Evolutionary conservation across 176 grass and related monocot species (phyloP).

Genomic region (Oryza punctata): DNA sequence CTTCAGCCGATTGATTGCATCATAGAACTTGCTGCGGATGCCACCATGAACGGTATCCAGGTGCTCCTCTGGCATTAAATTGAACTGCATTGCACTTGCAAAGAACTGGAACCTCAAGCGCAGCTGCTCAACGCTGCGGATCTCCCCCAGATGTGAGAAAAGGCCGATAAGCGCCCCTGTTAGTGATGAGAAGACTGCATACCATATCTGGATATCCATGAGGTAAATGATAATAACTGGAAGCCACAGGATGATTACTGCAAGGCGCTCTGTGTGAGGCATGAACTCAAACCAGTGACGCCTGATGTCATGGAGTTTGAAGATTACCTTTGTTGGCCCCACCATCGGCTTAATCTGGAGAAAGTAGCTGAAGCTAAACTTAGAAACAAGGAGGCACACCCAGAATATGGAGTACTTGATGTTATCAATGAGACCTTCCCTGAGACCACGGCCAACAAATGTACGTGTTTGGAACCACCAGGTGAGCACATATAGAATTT

Average conservation of each 20-base stretch:
- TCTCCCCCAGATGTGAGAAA: constrained; percentile 94
- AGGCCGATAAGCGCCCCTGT: constrained; percentile 75
- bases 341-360: constrained; percentile 95
- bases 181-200: constrained; percentile 85
- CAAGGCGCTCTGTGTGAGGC: constrained; percentile 73
- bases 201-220: constrained; percentile 99
- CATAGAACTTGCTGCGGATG: constrained; percentile 59
- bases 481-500: constrained; percentile 75
- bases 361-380: constrained; percentile 91
- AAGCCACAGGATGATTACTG: constrained; percentile 73
- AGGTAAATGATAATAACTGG: constrained; percentile 92
- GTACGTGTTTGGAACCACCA: constrained; percentile 97
- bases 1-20: constrained; percentile 80
- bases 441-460: constrained; percentile 86
- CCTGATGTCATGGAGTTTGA: constrained; percentile 46
- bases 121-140: constrained; percentile 84
- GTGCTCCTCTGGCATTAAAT: constrained; percentile 87
- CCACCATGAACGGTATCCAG: constrained; percentile 46
- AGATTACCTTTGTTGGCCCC: constrained; percentile 71
- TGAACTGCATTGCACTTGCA: constrained; percentile 97
- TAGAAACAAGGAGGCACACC: constrained; percentile 67
- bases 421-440: constrained; percentile 87
- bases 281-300: constrained; percentile 95
- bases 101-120: constrained; percentile 98
- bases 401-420: constrained; percentile 81